Base-by-base conservation (phyloP, 2,329 filamentous ascomycete species). In the Cercospora sp. region DNA sequence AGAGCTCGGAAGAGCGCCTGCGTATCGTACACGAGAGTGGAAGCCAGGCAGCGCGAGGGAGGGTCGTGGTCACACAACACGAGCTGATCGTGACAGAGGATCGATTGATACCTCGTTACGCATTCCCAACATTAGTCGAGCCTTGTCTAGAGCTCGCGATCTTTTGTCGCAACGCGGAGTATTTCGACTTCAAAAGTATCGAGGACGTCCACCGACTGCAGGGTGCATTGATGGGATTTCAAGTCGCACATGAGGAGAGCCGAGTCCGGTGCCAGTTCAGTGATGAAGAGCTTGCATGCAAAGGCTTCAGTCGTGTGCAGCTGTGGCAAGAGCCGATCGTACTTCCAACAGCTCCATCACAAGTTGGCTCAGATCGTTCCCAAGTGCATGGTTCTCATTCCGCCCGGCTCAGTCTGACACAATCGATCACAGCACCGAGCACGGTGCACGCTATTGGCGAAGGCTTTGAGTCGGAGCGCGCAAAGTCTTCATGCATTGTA, bases 171-270 rank as follows among this genome's bases (percentile, higher is more conserved):
- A 68, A 69, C 57, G 69, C 70, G 20, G 72, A 72, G 59, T 69
- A 73, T 12, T 73, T 63, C 63, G 68, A 58, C 16, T 73, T 73
- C 59, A 42, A 18, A n/a, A 63, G 64, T 20, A 53, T 68, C 12
- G 48, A 66, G n/a, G 68, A 70, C 23, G 65, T 73, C 10, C 66
- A 62, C 64, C 48, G 42, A 13, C 70, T 73, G 45, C 72, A 73
- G 57, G 65, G 64, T 16, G 71, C 71, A 18, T 65, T 73, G 63
- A 73, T 60, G 63, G 77, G 62, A 66, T 78, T 69, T 69, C 64
- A 73, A 6, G 65, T 73, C 8, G 66, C 70, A 10, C 70, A 71
- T 18, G 69, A 73, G 36, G 69, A 73, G 30, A 55, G 36, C 1
- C 60, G 60, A 16, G 64, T 72, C 12, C 66, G 63, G 13, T 69